Evolutionary conservation across 2,329 filamentous ascomycete genomes (phyloP), one percentile per base, ranked within the genome.

Genomic region (Sphaerulina populicola): DNA sequence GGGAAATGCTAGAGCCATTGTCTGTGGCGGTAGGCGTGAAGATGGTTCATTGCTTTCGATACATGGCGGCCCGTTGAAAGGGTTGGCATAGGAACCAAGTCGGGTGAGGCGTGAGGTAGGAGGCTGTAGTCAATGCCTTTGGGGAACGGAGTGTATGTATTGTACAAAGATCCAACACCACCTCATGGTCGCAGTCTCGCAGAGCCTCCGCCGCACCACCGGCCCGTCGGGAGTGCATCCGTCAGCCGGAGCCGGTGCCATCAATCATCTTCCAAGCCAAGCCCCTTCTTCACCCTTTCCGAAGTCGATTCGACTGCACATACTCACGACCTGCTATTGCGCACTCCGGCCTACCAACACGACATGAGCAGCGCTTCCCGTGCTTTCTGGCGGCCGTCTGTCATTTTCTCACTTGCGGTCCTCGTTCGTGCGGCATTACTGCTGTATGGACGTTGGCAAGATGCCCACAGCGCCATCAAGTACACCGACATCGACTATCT

Each of bases 401-500:
- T 67, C 27, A 70, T 75, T 44, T 72, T 76, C 60, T 62, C 69
- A 29, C 56, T 68, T 23, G 69, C 74, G 9, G 72, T 82, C 48
- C 62, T 82, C 43, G 78, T 98, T 21, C 87, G 93, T 54, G 66
- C 80, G 5, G 68, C 74, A 30, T 82, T 98, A 57, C 79, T 97
- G 44, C 67, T 94, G 63, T 97, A 97, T 68, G 91, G 93, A 52
- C 79, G 88, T 54, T 90, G 87, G 76, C 93, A 98, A 73, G 93
- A 98, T 71, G 84, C 88, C 54, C 78, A 90, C 71, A 94, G 89
- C 6, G 83, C 91, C 11, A 73, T 98, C 65, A 97, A 97, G 72
- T 98, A 97, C 74, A 98, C 93, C 46, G 93, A 98, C 71, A 96
- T 98, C 63, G 93, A 98, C 76, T 98, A 98, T 71, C 82, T 89